Evolutionary conservation across 805 yeast species (phyloP), one percentile per base, ranked within the genome.

Genomic region (Candida suzukii): DNA sequence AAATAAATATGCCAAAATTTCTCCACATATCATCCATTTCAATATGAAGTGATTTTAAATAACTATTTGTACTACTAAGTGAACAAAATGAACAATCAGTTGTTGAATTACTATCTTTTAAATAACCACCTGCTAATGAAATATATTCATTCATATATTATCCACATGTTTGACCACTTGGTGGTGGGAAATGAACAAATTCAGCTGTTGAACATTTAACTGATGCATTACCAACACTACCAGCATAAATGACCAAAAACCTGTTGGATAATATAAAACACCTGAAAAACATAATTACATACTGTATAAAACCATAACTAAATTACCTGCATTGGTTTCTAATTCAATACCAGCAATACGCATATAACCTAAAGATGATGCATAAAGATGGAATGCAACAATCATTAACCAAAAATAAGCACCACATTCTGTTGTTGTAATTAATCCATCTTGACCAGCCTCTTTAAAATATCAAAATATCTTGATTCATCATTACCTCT

Each of bases 171-270:
- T 61, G 51, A 11, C 82, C 83, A 22, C 48, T 14, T 10, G 81
- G 73, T 14, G 88, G 83, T 10, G 58, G 52, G 53, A 82, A 66
- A 2, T 41, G 38, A 24, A 76, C 66, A 38, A 63, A 65, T 56
- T 82, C 88, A 33, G 54, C 55, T 2, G 46, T 47, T 2, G 77
- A 41, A 60, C 88, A 82, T 0, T 42, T 44, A 36, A 80, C 75
- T 0, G 50, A 40, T 7, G 66, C 64, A 44, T 70, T 70, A 35
- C 79, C 82, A 48, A 80, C 61, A 47, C 79, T 83, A 40, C 73
- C 64, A 33, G 83, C 87, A 83, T 79, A 69, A 82, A 83, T 34
- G 72, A 66, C 88, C 90, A 77, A 69, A 85, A 85, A 14, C 87
- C 78, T 17, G 66, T 55, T 35, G 78, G 73, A 20, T 75, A 66